Percentiles rank a stretch among this genome's conserved stretches.
phyloP scores from a whole-genome alignment of 345 rosid species.

The Acer yangbiense region DNA sequence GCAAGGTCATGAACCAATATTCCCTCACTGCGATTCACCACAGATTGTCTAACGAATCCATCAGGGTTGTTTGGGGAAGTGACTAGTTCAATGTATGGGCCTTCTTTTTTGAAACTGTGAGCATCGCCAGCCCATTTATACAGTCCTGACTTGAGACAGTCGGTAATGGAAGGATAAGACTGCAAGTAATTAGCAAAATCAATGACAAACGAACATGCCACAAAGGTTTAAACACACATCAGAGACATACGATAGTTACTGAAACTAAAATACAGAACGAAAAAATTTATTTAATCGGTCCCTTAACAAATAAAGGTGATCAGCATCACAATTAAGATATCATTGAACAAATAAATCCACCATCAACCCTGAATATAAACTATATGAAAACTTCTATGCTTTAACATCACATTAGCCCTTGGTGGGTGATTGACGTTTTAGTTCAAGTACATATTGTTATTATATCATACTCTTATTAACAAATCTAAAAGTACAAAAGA shows the following conservation, averaged over 20 bases:
- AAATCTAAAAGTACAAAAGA: slow-evolving; percentile 3
- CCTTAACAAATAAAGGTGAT: neutral
- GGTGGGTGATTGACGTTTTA: neutral
- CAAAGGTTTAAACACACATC: slow-evolving; percentile 5
- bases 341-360: neutral
- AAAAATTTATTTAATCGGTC: too few species aligned
- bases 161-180: slow-evolving; percentile 79
- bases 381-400: neutral
- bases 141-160: slow-evolving; percentile 73
- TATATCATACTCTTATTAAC: neutral
- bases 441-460: neutral
- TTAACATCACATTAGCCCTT: neutral
- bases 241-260: neutral
- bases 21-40: slow-evolving; percentile 69
- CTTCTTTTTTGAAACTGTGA: slow-evolving; percentile 40
- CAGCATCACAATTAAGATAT: neutral
- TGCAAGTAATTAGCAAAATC: slow-evolving; percentile 38
- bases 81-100: slow-evolving; percentile 87
- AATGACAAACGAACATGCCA: slow-evolving; percentile 13
- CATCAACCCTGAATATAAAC: neutral
- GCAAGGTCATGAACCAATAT: slow-evolving; percentile 86
- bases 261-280: too few species aligned
- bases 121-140: slow-evolving; percentile 97
- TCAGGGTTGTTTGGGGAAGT: slow-evolving; percentile 97
- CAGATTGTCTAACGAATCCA: slow-evolving; percentile 64